Percentiles rank a stretch among this genome's conserved stretches.
Conservation (phyloP, 257 asterid species). For the Perilla frutescens region DNA sequence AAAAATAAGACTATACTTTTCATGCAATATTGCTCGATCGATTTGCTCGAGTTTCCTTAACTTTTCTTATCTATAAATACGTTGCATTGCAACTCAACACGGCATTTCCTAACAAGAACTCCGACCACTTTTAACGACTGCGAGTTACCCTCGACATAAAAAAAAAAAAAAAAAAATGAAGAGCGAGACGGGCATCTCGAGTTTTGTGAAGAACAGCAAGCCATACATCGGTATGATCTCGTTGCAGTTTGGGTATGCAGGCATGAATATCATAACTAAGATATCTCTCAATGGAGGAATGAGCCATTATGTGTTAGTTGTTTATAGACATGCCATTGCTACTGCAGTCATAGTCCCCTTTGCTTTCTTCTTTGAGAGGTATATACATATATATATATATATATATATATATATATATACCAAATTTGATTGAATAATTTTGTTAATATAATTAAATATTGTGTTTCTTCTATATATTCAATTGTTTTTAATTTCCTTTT, state of each 20-base stretch:
- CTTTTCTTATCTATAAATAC: background rate
- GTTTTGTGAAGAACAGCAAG: background rate
- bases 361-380: slow-evolving; percentile 5
- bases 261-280: background rate
- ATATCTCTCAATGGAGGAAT: slow-evolving; percentile 3
- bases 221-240: background rate
- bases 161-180: too few relatives aligned
- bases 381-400: too few relatives aligned
- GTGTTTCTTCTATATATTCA: too few relatives aligned
- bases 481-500: too few relatives aligned
- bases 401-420: too few relatives aligned
- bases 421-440: too few relatives aligned
- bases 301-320: slow-evolving; percentile 21
- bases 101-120: background rate
- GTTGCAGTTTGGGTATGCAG: background rate
- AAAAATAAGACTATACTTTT: too few relatives aligned
- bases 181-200: background rate
- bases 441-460: too few relatives aligned
- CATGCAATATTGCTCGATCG: too few relatives aligned
- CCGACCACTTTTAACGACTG: too few relatives aligned
- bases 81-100: background rate
- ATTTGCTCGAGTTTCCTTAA: background rate
- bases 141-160: too few relatives aligned
- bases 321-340: slow-evolving; percentile 26
- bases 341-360: slow-evolving; percentile 21